Conservation (phyloP, 345 rosid species). For the Lenwebbia sp. region DNA sequence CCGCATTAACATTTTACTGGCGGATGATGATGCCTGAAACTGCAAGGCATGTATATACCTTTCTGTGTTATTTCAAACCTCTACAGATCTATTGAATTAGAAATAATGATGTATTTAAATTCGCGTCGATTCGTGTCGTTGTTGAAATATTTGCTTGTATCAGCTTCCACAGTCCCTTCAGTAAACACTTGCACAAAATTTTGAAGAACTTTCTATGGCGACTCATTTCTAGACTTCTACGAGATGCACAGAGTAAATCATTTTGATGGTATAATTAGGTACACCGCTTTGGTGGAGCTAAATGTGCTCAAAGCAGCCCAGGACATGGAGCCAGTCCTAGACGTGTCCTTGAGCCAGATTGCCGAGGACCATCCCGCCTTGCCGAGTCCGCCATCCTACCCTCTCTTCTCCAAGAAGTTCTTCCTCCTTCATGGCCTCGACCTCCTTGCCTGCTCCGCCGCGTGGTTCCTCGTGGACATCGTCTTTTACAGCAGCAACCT, state of each 20-base stretch:
- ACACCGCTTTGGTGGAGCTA: slow-evolving; percentile 65
- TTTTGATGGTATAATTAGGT: slow-evolving; percentile 17
- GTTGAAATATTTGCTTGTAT: too few relatives aligned
- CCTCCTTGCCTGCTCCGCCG: slow-evolving; percentile 43
- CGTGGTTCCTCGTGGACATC: slow-evolving; percentile 62
- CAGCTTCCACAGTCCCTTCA: too few relatives aligned
- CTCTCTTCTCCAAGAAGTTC: slow-evolving; percentile 52
- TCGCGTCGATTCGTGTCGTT: too few relatives aligned
- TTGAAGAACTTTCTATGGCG: too few relatives aligned
- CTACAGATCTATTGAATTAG: too few relatives aligned
- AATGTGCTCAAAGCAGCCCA: slow-evolving; percentile 52
- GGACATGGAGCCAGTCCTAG: slow-evolving; percentile 59
- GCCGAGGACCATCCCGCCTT: slow-evolving; percentile 27
- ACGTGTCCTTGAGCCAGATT: slow-evolving; percentile 28
- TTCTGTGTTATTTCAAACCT: too few relatives aligned
- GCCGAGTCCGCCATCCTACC: slow-evolving; percentile 12
- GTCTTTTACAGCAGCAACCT: slow-evolving; percentile 64
- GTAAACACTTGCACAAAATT: too few relatives aligned
- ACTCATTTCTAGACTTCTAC: too few relatives aligned
- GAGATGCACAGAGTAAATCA: background rate
- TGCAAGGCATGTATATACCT: slow-evolving; percentile 26
- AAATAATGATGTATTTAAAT: too few relatives aligned
- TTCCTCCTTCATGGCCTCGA: slow-evolving; percentile 52
- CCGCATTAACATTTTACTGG: slow-evolving; percentile 59
- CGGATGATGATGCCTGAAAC: slow-evolving; percentile 79